Evolutionary conservation across 768 basidiomycete species (phyloP), one percentile per base, ranked within the genome.

Genomic region (Tylopilus vinaceipallidus): DNA sequence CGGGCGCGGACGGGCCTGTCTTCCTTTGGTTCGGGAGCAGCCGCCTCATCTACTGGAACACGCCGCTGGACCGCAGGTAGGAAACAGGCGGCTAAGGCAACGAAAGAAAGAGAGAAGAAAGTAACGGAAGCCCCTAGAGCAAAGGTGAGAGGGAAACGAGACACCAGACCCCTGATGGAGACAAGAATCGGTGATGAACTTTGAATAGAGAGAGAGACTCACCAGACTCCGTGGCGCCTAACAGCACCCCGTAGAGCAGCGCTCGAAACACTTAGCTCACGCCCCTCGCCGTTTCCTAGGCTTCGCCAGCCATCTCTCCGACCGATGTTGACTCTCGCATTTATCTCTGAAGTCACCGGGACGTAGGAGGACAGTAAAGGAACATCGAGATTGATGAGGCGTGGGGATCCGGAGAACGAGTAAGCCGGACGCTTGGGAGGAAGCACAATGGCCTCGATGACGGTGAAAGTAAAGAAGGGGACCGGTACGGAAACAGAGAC

Each of bases 211-310:
- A 32, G n/a, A 38, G 26, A 23, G 38, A 54, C 78, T 52, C 61
- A 88, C 91, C 86, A 79, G 36, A 91, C 67, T 30, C 91, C 90
- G 53, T 76, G 78, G 53, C 81, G 85, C 32, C 79, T 75, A 26
- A 88, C 78, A 17, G 71, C 68, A 9, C 90, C 90, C 47, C 70
- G 74, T 36, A 93, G 56, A 32, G 73, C 76, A 19, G 88, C 85
- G 19, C 79, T 73, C 26, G 77, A 60, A 9, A 93, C 80, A 54
- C 78, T 85, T 4, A 93, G 59, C 64, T 93, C 91, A 45, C 84
- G 82, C 14, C 81, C 86, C 67, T 84, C 72, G 3, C 88, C 90
- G 13, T 65, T 71, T 6, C 88, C 88, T 19, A 92, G 41, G 24
- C 71, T 77, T 63, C 68, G 82, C 91, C 91, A 93, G 27, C 72